Evolutionary conservation across 2,329 filamentous ascomycete species (phyloP).

Genomic region (Aspergillus transmontanensis): DNA sequence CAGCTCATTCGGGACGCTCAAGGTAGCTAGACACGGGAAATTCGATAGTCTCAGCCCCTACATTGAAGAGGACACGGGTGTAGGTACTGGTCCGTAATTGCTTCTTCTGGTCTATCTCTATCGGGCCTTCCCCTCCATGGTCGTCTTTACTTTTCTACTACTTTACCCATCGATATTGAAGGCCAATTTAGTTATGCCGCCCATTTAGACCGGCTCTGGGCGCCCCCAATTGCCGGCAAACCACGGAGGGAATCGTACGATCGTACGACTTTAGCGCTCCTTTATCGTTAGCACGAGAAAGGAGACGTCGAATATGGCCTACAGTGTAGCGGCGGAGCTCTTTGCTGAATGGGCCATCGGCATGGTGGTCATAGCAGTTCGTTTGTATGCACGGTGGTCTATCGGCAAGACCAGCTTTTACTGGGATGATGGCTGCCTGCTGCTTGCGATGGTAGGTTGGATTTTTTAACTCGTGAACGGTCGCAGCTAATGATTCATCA

Average conservation of each 20-base stretch:
- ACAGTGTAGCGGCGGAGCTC: slow-evolving; percentile 21
- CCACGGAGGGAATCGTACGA: background rate
- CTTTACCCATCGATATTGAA: background rate
- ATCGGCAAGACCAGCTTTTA: slow-evolving; percentile 16
- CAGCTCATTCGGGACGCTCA: background rate
- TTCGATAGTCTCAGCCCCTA: background rate
- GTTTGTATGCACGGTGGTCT: slow-evolving; percentile 22
- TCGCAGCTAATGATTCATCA: background rate
- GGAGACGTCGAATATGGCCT: slow-evolving; percentile 9
- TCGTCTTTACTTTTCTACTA: background rate
- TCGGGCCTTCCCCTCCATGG: background rate
- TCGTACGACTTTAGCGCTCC: background rate
- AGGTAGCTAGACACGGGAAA: background rate
- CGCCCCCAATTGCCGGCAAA: background rate
- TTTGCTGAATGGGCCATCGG: slow-evolving; percentile 23
- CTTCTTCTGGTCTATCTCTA: background rate
- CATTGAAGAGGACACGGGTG: background rate
- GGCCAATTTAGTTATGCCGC: background rate
- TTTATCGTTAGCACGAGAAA: background rate
- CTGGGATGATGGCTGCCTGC: slow-evolving; percentile 21
- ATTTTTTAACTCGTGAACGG: background rate
- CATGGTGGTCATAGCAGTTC: slow-evolving; percentile 17
- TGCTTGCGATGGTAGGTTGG: slow-evolving; percentile 12
- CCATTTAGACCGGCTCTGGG: background rate
- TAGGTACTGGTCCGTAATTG: background rate